Evolutionary conservation across 805 yeast genomes (phyloP).

Genomic region (Candida saitoana): DNA sequence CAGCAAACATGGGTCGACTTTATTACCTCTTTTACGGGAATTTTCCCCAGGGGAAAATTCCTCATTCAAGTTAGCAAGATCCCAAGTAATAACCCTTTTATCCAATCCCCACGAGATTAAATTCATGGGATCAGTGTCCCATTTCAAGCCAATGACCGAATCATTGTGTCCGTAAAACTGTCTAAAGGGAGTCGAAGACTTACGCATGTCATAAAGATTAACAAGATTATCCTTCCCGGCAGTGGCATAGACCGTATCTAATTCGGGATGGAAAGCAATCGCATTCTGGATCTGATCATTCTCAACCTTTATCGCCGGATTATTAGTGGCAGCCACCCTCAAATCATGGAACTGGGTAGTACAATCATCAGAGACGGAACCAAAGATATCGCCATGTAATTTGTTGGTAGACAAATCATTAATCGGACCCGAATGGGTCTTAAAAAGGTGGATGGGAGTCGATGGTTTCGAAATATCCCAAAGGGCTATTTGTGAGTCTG

Average conservation of each 20-base stretch:
- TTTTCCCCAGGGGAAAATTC: conserved; percentile 45
- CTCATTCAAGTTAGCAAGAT: conserved; percentile 54
- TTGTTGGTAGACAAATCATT: conserved; percentile 65
- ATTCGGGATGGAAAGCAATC: conserved; percentile 58
- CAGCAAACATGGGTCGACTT: conserved; percentile 67
- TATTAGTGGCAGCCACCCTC: conserved; percentile 27
- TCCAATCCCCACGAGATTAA: conserved; percentile 62
- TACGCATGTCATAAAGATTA: conserved; percentile 71
- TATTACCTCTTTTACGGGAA: conserved; percentile 47
- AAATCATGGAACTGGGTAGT: conserved; percentile 59
- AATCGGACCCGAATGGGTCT: conserved; percentile 53
- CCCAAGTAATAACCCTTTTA: conserved; percentile 73
- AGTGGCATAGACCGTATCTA: conserved; percentile 58
- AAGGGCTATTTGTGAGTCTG: conserved; percentile 62
- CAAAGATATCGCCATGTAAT: conserved; percentile 44
- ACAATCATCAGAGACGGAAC: conserved; percentile 68
- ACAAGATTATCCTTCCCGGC: conserved; percentile 77
- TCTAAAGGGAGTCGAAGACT: conserved; percentile 54
- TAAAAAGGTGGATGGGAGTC: conserved; percentile 47
- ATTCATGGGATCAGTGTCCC: conserved; percentile 46
- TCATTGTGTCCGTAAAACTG: conserved; percentile 63
- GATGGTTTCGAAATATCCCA: conserved; percentile 55
- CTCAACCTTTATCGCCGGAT: conserved; percentile 43
- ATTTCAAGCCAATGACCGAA: conserved; percentile 42
- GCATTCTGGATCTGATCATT: conserved; percentile 61